Conservation (phyloP, 225 moss, liverwort and hornwort species). For the Antitrichia curtipendula region DNA sequence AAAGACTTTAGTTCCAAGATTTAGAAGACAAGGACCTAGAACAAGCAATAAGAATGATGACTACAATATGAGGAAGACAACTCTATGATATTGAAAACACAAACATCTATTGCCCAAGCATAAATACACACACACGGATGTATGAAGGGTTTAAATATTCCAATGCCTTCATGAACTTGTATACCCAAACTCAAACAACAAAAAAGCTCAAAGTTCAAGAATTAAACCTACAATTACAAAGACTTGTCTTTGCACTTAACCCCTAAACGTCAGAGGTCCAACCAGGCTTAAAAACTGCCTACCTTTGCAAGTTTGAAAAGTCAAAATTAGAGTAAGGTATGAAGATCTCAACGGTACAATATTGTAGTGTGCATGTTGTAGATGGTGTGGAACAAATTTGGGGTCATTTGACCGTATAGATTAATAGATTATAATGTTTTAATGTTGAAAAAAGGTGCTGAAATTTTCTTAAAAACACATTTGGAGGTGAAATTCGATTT, state of each 20-base stretch:
- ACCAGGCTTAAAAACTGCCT: too few relatives aligned
- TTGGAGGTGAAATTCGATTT: too few relatives aligned
- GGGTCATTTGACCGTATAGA: too few relatives aligned
- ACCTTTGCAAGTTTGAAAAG: too few relatives aligned
- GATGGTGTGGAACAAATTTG: too few relatives aligned
- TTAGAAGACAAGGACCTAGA: neutral
- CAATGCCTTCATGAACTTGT: neutral
- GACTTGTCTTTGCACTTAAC: neutral
- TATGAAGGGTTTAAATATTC: neutral
- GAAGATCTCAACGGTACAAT: too few relatives aligned
- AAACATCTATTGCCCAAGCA: neutral
- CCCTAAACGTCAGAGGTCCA: too few relatives aligned
- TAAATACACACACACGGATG: neutral
- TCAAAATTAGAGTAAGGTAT: too few relatives aligned
- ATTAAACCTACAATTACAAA: neutral
- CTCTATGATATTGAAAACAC: neutral
- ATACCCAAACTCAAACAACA: neutral
- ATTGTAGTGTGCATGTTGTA: too few relatives aligned
- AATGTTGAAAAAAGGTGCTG: too few relatives aligned
- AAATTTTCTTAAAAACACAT: too few relatives aligned
- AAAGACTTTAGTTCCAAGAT: neutral
- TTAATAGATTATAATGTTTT: too few relatives aligned
- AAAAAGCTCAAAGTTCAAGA: neutral
- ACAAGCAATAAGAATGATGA: neutral
- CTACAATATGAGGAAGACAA: rapidly evolving